Evolutionary conservation across 2,329 filamentous ascomycete genomes (phyloP).

Genomic region (Curvularia lunata): DNA sequence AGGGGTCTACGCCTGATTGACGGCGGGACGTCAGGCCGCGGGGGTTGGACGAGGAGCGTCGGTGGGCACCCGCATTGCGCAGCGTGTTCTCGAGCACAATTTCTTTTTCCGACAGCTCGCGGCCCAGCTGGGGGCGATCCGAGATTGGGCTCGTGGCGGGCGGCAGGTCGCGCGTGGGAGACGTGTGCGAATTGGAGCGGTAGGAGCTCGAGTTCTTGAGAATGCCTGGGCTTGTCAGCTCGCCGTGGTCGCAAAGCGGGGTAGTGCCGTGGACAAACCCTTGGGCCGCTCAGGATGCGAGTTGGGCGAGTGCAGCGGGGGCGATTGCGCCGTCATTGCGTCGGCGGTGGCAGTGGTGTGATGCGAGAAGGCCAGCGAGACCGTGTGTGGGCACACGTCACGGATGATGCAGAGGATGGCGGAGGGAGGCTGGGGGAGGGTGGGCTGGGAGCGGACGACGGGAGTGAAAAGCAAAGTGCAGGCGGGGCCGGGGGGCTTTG

Average conservation of each 20-base stretch:
- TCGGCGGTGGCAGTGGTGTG: constrained; percentile 4
- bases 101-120: constrained; percentile 76
- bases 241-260: constrained; percentile 8
- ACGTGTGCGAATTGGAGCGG: constrained; percentile 59
- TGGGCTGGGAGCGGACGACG: constrained; percentile 6
- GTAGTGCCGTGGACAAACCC: constrained; percentile 36
- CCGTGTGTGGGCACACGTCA: constrained; percentile 19
- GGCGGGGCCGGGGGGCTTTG: constrained; percentile 4
- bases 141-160: constrained; percentile 42
- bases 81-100: constrained; percentile 93
- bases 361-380: not conserved
- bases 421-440: constrained; percentile 5
- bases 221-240: constrained; percentile 69
- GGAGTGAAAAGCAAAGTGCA: constrained; percentile 1
- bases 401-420: not conserved
- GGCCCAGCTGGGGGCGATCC: constrained; percentile 53
- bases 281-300: constrained; percentile 54
- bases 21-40: constrained; percentile 74
- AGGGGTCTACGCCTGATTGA: constrained; percentile 63
- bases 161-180: constrained; percentile 53
- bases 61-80: constrained; percentile 87
- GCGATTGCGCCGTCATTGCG: constrained; percentile 46
- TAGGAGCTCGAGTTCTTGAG: constrained; percentile 83
- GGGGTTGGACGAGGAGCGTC: constrained; percentile 78
- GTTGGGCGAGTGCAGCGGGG: constrained; percentile 43